These are phyloP conservation scores for Schizopora paradoxa DNA, from an alignment of 1,284 basidiomycete genomes.

Conservation along the genomic window DNA sequence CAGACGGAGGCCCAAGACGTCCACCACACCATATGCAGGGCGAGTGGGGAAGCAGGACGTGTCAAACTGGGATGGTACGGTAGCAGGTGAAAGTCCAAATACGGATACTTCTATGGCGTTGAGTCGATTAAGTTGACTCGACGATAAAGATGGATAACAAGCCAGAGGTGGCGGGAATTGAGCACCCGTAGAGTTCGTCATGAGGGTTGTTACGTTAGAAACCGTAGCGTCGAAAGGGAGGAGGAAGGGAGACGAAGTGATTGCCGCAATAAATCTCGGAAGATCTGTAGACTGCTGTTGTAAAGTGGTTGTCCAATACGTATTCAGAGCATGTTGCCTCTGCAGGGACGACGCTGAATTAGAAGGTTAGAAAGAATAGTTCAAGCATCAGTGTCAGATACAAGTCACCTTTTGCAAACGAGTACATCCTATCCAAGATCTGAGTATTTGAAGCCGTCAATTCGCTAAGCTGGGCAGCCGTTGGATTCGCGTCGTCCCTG, in stretches of 20 bases:
- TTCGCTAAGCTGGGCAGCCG: slow-evolving; percentile 38
- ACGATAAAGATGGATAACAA: slow-evolving; percentile 49
- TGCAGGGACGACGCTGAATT: slow-evolving; percentile 51
- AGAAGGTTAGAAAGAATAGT: slow-evolving; percentile 12
- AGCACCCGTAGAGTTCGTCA: slow-evolving; percentile 36
- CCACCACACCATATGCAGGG: slow-evolving; percentile 58
- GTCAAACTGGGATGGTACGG: slow-evolving; percentile 35
- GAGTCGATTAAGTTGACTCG: slow-evolving; percentile 36
- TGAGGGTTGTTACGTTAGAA: slow-evolving; percentile 32
- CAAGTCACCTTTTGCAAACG: slow-evolving; percentile 48
- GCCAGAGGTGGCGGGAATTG: slow-evolving; percentile 54
- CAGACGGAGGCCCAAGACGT: slow-evolving; percentile 48
- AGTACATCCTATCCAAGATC: slow-evolving; percentile 53
- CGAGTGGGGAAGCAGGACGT: slow-evolving; percentile 47
- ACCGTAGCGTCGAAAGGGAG: slow-evolving; percentile 55
- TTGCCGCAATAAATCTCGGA: slow-evolving; percentile 38
- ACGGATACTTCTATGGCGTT: slow-evolving; percentile 43
- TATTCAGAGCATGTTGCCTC: slow-evolving; percentile 39
- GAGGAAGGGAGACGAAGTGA: slow-evolving; percentile 45
- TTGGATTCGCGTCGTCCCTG: slow-evolving; percentile 40
- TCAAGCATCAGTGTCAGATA: slow-evolving; percentile 1
- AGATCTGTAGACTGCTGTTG: slow-evolving; percentile 41
- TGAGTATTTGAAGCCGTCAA: slow-evolving; percentile 35
- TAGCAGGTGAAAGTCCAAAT: slow-evolving; percentile 40
- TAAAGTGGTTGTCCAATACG: slow-evolving; percentile 53